phyloP scores from a whole-genome alignment of 2,329 filamentous ascomycete genomes.

The Penicillium expansum region DNA sequence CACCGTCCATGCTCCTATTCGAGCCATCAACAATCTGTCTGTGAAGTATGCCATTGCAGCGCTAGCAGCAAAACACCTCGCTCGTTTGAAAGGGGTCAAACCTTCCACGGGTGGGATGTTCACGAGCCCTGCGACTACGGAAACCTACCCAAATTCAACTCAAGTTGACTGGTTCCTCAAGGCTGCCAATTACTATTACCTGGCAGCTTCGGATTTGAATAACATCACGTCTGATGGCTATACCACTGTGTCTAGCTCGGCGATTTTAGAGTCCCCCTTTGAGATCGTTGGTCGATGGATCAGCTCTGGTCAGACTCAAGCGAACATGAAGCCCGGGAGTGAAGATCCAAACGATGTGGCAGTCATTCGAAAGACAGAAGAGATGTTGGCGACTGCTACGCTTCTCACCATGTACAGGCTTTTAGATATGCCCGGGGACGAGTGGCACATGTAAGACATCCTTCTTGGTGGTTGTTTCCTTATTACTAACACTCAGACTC shows the following conservation, averaged over 20 bases:
- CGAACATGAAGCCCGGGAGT: not conserved
- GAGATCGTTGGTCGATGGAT: constrained; percentile 29
- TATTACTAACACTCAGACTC: constrained; percentile 6
- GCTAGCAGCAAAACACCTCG: constrained; percentile 42
- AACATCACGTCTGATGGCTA: constrained; percentile 36
- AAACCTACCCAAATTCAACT: constrained; percentile 49
- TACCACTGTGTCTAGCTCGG: constrained; percentile 30
- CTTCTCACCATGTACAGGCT: constrained; percentile 64
- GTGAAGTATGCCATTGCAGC: constrained; percentile 40
- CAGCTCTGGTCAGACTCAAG: constrained; percentile 16
- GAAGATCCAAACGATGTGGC: constrained; percentile 11
- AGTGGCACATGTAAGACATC: constrained; percentile 52
- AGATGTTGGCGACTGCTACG: constrained; percentile 58
- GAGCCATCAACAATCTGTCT: constrained; percentile 35
- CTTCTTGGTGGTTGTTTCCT: not conserved
- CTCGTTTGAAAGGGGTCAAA: constrained; percentile 31
- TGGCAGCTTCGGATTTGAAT: constrained; percentile 52
- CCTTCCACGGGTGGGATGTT: constrained; percentile 22
- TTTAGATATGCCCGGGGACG: constrained; percentile 58
- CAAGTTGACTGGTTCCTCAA: constrained; percentile 59
- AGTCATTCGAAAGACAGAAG: constrained; percentile 51
- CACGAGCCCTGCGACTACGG: constrained; percentile 49
- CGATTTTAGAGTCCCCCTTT: constrained; percentile 31
- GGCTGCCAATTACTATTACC: constrained; percentile 60
- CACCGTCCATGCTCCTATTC: constrained; percentile 37